Conservation (phyloP, 371 early-diverging fungal species). For the Capniomyces stellatus region DNA sequence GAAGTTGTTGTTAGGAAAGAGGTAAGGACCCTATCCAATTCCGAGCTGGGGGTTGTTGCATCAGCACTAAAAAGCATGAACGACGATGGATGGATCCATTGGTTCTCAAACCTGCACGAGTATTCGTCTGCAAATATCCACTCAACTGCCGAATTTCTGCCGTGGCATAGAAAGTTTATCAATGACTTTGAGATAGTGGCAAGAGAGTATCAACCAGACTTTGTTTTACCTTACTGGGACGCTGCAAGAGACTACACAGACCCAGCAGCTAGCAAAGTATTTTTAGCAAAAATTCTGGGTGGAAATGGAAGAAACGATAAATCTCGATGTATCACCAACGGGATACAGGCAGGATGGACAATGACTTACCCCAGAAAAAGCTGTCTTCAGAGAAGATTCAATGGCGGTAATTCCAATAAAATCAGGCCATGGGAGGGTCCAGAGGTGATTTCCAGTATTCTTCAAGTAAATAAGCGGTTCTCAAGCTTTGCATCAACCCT, state of each 20-base stretch:
- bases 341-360: conserved; percentile 14
- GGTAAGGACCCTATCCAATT: conserved; percentile 21
- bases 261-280: conserved; percentile 20
- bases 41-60: conserved; percentile 13
- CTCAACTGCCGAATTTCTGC: conserved; percentile 25
- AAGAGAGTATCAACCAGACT: conserved; percentile 7
- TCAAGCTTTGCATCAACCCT: conserved; percentile 16
- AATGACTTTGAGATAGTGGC: conserved; percentile 23
- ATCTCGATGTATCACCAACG: conserved; percentile 19
- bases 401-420: conserved; percentile 15
- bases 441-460: conserved; percentile 18
- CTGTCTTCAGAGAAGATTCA: conserved; percentile 24
- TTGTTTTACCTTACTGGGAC: conserved; percentile 26
- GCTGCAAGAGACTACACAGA: conserved; percentile 20
- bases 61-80: conserved; percentile 14
- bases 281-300: conserved; percentile 15
- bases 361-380: conserved; percentile 18
- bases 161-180: conserved; percentile 27
- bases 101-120: conserved; percentile 17
- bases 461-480: conserved; percentile 12
- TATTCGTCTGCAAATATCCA: conserved; percentile 12
- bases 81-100: conserved; percentile 15
- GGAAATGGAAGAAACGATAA: conserved; percentile 20
- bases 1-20: conserved; percentile 20
- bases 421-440: conserved; percentile 23